Conservation (phyloP, 2,329 filamentous ascomycete genomes). For the Ophiostoma piceae region DNA sequence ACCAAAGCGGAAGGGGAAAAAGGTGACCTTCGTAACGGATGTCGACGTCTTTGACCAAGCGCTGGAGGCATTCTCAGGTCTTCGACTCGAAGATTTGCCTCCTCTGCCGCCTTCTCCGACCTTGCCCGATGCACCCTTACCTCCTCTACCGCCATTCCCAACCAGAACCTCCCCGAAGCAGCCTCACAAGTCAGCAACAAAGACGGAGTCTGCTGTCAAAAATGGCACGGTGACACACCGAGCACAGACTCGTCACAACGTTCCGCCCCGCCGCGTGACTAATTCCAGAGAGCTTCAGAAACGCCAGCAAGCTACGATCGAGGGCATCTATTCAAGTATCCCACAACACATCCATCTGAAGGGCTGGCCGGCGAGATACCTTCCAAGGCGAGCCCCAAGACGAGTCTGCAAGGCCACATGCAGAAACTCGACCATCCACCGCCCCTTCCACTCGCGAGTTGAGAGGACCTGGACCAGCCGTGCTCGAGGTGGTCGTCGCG, state of each 20-base stretch:
- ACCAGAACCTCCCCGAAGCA: neutral
- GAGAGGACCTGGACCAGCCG: neutral
- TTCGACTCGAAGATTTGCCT: slow-evolving; percentile 7
- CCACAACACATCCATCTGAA: neutral
- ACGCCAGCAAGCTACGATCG: neutral
- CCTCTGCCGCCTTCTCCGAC: slow-evolving; percentile 4
- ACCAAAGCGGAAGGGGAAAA: neutral
- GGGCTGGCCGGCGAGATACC: neutral
- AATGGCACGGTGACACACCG: neutral
- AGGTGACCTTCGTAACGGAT: neutral
- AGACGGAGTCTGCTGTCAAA: neutral
- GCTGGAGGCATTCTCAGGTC: neutral
- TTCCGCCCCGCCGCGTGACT: neutral
- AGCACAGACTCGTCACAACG: neutral
- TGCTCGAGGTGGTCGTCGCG: neutral
- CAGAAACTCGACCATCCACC: neutral
- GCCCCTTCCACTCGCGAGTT: neutral
- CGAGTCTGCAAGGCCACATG: neutral
- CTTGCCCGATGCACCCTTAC: neutral
- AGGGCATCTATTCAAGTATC: neutral
- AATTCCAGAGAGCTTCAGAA: neutral
- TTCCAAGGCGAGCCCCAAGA: neutral
- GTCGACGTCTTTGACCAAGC: neutral
- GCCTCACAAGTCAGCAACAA: neutral
- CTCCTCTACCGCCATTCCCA: neutral